A percentile compares a stretch with the other conserved stretches of the same genome.
Conservation (phyloP, 176 grass and related monocot species). For the Oryza glaberrima region DNA sequence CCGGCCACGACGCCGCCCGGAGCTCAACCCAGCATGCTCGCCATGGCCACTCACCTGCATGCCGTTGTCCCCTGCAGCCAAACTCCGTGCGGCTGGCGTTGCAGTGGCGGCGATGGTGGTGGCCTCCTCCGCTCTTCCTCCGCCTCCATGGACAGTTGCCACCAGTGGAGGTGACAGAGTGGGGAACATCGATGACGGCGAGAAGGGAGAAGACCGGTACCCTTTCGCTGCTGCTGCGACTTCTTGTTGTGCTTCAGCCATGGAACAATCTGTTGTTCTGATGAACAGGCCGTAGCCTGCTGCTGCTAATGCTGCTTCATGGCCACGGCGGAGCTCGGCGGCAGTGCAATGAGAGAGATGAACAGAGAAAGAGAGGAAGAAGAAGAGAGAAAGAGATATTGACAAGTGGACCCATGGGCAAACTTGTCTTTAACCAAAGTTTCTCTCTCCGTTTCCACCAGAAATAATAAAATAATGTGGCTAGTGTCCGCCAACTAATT, state of each 20-base stretch:
- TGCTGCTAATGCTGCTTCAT: conserved; percentile 3
- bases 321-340: neutral
- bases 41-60: conserved; percentile 40
- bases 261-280: conserved; percentile 24
- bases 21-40: conserved; percentile 42
- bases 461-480: no score
- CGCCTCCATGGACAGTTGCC: conserved; percentile 4
- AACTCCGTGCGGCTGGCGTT: conserved; percentile 31
- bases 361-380: no score
- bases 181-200: conserved; percentile 55
- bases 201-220: conserved; percentile 51
- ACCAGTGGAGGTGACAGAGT: conserved; percentile 55
- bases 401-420: no score
- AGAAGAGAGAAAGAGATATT: no score
- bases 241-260: conserved; percentile 33
- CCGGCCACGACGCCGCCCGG: conserved; percentile 69
- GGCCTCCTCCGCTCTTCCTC: neutral
- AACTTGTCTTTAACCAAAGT: no score
- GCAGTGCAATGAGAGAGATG: no score
- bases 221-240: conserved; percentile 20
- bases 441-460: no score
- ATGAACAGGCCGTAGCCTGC: conserved; percentile 40
- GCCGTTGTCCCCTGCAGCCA: conserved; percentile 22
- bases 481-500: no score
- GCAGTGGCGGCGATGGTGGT: neutral